Conservation (phyloP, 768 basidiomycete genomes). For the Mycena leptocephala region DNA sequence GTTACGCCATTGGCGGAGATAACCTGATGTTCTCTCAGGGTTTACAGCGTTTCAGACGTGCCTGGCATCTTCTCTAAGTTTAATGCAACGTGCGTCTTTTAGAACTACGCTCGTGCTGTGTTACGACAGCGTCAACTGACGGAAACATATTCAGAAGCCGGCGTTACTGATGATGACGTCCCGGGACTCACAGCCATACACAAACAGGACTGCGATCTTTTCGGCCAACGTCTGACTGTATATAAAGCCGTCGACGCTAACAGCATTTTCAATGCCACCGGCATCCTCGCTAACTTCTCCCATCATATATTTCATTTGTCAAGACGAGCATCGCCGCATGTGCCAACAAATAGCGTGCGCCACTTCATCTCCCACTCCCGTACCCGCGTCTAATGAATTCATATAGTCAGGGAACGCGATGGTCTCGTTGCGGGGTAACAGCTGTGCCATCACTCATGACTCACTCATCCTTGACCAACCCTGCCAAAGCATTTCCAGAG, state of each 20-base stretch:
- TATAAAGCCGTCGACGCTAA: constrained; percentile 20
- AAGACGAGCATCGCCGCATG: constrained; percentile 45
- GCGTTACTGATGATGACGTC: not conserved
- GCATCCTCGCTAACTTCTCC: no score
- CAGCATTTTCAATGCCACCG: not conserved
- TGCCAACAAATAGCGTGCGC: constrained; percentile 67
- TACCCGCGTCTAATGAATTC: constrained; percentile 9
- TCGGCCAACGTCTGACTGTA: constrained; percentile 4
- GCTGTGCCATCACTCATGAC: not conserved
- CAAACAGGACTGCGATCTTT: not conserved
- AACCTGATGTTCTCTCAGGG: not conserved
- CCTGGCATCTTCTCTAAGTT: not conserved
- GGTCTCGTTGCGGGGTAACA: constrained; percentile 65
- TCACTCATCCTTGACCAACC: not conserved
- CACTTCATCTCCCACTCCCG: not conserved
- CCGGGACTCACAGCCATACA: constrained; percentile 8
- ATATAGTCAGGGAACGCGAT: constrained; percentile 65
- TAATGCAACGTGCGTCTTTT: not conserved
- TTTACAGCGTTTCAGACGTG: not conserved
- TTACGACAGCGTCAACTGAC: not conserved
- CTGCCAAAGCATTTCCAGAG: constrained; percentile 74
- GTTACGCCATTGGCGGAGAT: constrained; percentile 10
- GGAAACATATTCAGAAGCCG: not conserved
- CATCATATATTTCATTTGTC: no score
- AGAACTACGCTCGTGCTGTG: not conserved